Evolutionary conservation across 306 rosid genomes (phyloP).

Genomic region (Lotus japonicus): DNA sequence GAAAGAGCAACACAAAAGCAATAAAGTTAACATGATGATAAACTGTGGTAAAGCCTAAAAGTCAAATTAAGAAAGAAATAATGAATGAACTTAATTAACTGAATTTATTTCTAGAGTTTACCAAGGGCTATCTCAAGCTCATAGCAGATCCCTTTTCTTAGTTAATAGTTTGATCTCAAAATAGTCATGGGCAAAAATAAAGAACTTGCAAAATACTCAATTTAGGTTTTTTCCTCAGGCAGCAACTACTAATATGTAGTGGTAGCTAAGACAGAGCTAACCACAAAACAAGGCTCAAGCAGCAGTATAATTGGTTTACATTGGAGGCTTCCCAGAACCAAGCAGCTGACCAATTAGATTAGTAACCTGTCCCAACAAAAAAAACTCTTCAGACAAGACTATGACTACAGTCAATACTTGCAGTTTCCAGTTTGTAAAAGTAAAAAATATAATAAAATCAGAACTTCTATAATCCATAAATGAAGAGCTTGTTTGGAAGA

Average conservation of each 20-base stretch:
- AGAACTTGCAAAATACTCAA: too few species aligned
- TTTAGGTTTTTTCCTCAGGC: slow-evolving; percentile 11
- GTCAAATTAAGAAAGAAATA: neutral
- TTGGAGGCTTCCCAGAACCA: slow-evolving; percentile 66
- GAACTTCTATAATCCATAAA: neutral
- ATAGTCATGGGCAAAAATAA: too few species aligned
- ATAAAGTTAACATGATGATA: neutral
- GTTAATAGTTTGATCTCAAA: too few species aligned
- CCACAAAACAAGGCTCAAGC: neutral
- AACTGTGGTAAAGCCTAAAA: neutral
- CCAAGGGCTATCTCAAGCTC: slow-evolving; percentile 12
- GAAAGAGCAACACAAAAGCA: neutral
- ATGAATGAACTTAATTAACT: neutral
- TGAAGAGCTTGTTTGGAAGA: too few species aligned
- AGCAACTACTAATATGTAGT: slow-evolving; percentile 4
- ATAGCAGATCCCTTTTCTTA: too few species aligned
- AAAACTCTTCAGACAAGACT: neutral
- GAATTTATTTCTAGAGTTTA: slow-evolving; percentile 17
- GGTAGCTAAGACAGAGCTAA: neutral
- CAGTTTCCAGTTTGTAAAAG: neutral
- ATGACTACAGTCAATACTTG: neutral
- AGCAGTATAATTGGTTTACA: slow-evolving; percentile 28
- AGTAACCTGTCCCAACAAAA: slow-evolving; percentile 53
- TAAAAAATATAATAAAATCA: neutral
- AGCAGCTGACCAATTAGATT: slow-evolving; percentile 79